Evolutionary conservation across 2,329 filamentous ascomycete genomes (phyloP).

Genomic region (Aspergillus ochraceus): DNA sequence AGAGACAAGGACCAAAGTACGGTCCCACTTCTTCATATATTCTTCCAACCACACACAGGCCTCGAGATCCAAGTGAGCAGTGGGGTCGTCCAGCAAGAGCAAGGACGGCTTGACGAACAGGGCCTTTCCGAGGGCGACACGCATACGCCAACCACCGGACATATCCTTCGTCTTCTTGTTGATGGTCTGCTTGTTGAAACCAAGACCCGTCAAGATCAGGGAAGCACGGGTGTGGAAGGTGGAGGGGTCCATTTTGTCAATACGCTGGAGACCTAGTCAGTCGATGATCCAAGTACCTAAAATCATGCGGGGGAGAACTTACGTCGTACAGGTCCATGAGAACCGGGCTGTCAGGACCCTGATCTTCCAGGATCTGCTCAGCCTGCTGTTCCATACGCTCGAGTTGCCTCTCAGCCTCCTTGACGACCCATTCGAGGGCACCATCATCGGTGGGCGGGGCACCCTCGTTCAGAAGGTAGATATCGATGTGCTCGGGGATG

Average conservation of each 20-base stretch:
- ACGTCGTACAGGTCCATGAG: constrained; percentile 96
- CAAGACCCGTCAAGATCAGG: constrained; percentile 95
- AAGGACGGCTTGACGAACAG: constrained; percentile 98
- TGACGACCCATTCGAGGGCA: constrained; percentile 96
- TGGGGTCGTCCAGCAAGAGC: constrained; percentile 94
- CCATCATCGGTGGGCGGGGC: constrained; percentile 85
- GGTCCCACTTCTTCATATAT: constrained; percentile 99
- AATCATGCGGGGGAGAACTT: constrained; percentile 40
- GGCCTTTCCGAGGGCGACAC: constrained; percentile 94
- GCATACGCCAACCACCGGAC: constrained; percentile 99
- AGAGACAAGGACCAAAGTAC: constrained; percentile 92
- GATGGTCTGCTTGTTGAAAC: constrained; percentile 98
- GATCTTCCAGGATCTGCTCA: constrained; percentile 85
- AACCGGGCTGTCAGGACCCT: constrained; percentile 86
- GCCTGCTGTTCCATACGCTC: constrained; percentile 83
- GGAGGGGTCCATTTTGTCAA: constrained; percentile 97
- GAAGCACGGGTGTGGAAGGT: constrained; percentile 96
- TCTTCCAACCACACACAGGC: constrained; percentile 99
- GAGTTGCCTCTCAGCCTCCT: constrained; percentile 89
- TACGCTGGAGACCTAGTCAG: constrained; percentile 63
- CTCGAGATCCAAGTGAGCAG: constrained; percentile 97
- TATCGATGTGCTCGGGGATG: constrained; percentile 93
- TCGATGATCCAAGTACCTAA: not conserved
- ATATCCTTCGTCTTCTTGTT: constrained; percentile 99
- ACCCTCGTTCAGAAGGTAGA: constrained; percentile 97